Percentiles rank a stretch among this genome's conserved stretches.
These are phyloP conservation scores for Malassezia restricta DNA, from an alignment of 1,284 basidiomycete genomes.

Conservation along the genomic window DNA sequence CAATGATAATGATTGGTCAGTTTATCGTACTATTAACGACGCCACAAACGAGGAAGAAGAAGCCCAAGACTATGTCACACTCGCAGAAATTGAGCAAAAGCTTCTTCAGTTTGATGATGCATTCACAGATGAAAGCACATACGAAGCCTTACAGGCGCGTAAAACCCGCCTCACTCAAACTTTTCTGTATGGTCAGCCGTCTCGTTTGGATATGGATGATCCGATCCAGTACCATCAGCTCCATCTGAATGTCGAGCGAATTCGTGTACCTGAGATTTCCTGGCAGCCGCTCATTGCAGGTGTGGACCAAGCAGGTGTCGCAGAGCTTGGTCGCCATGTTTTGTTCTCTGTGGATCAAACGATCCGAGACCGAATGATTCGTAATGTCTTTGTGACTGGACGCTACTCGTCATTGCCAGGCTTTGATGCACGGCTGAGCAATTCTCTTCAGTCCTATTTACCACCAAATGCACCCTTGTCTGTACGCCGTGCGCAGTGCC, in stretches of 20 bases:
- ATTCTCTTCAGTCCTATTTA: slow-evolving; percentile 36
- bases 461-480: slow-evolving; percentile 22
- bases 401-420: slow-evolving; percentile 18
- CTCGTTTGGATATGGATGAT: slow-evolving; percentile 42
- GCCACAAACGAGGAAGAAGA: slow-evolving; percentile 85
- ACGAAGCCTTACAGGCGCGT: slow-evolving; percentile 62
- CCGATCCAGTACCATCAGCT: slow-evolving; percentile 61
- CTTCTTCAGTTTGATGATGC: slow-evolving; percentile 70
- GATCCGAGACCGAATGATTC: slow-evolving; percentile 53
- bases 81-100: slow-evolving; percentile 65
- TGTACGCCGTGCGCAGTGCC: slow-evolving; percentile 54
- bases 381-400: slow-evolving; percentile 17
- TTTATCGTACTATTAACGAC: slow-evolving; percentile 88
- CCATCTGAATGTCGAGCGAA: slow-evolving; percentile 84
- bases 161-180: slow-evolving; percentile 73
- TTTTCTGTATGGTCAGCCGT: slow-evolving; percentile 53
- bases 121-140: slow-evolving; percentile 70
- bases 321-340: slow-evolving; percentile 75
- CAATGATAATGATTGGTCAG: slow-evolving; percentile 92
- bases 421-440: slow-evolving; percentile 55
- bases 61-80: slow-evolving; percentile 60
- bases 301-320: slow-evolving; percentile 82
- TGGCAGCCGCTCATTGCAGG: slow-evolving; percentile 89
- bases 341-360: slow-evolving; percentile 66
- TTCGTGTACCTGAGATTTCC: slow-evolving; percentile 82